Evolutionary conservation across 83 land plant genomes (phyloP), one percentile per base, ranked within the genome.

Genomic region (Diphasiastrum complanatum): DNA sequence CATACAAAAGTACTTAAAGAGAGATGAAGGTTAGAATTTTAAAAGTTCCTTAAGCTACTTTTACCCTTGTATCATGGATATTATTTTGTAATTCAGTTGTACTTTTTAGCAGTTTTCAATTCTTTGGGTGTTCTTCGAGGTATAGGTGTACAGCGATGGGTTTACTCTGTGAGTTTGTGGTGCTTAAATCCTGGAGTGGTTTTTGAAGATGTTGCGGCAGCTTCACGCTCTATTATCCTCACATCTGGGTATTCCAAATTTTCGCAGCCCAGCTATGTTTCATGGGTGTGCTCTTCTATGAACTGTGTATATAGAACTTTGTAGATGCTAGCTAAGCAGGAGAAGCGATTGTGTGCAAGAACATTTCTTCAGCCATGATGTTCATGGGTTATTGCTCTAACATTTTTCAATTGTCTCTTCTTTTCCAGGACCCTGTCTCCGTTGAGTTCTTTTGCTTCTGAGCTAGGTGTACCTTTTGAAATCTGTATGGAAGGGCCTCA

Each of bases 171-270:
- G 18, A 83, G 82, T 61, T 65, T 93, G 33, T 93, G 95, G 96
- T 93, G 96, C 66, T 70, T 93, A 62, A 85, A 93, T 76, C 98
- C 98, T 30, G 81, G 85, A 36, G 96, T 93, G 43, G 91, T 93
- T 11, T 93, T 93, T 62, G 77, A 64, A 65, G 96, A 80, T 30
- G 63, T 93, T 76, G 85, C 91, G 32, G 65, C 75, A 50, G 69
- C 75, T 26, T 78, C 88, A 32, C 68, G 71, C 36, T 83, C 91
- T 1, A 78, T 92, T 16, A 85, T 93, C 59, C 81, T 88, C 43
- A 88, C 98, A 25, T 93, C 98, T 51, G 98, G 98, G 98, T 93
- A 81, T n/a, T n/a, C n/a, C n/a, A n/a, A n/a, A n/a, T n/a, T n/a
- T n/a, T n/a, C n/a, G n/a, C n/a, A n/a, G n/a, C n/a, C n/a, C n/a